Conservation (phyloP, 345 rosid species). For the Eutrema heterophyllum region DNA sequence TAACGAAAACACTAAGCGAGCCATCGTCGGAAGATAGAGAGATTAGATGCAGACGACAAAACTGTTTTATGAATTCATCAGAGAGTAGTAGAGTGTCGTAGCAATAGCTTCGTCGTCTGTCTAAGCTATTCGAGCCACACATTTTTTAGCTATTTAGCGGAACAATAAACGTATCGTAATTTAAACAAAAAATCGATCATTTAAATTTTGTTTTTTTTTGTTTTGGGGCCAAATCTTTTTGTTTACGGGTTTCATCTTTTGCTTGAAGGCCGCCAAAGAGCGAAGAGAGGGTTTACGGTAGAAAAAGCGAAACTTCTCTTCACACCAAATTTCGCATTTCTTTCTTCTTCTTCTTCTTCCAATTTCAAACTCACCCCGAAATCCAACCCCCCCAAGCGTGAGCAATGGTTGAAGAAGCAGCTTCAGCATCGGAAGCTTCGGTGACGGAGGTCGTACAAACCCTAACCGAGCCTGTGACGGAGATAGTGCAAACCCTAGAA, state of each 20-base stretch:
- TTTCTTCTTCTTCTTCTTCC: slow-evolving; percentile 6
- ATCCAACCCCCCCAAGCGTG: background rate
- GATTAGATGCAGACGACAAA: background rate
- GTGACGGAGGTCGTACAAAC: slow-evolving; percentile 23
- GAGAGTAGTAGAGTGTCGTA: too few species aligned
- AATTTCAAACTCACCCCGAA: background rate
- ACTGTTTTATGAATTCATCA: too few species aligned
- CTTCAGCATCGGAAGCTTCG: slow-evolving; percentile 37
- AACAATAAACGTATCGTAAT: too few species aligned
- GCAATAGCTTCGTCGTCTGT: slow-evolving; percentile 1
- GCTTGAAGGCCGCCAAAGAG: slow-evolving; percentile 27
- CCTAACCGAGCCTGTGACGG: slow-evolving; percentile 2
- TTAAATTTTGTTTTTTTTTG: too few species aligned
- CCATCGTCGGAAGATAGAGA: slow-evolving; percentile 3
- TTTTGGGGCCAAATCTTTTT: background rate
- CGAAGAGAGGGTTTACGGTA: background rate
- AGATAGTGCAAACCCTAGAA: slow-evolving; percentile 29
- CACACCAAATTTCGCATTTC: background rate
- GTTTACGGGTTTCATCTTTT: background rate
- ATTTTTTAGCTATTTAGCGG: background rate
- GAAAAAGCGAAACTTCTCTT: background rate
- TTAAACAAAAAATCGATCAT: background rate
- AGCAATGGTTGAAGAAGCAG: slow-evolving; percentile 45
- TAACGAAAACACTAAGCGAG: slow-evolving; percentile 19
- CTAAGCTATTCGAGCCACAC: slow-evolving; percentile 8